Percentiles rank a stretch among this genome's conserved stretches.
Conservation (phyloP, 257 asterid genomes). For the Lavandula angustifolia region DNA sequence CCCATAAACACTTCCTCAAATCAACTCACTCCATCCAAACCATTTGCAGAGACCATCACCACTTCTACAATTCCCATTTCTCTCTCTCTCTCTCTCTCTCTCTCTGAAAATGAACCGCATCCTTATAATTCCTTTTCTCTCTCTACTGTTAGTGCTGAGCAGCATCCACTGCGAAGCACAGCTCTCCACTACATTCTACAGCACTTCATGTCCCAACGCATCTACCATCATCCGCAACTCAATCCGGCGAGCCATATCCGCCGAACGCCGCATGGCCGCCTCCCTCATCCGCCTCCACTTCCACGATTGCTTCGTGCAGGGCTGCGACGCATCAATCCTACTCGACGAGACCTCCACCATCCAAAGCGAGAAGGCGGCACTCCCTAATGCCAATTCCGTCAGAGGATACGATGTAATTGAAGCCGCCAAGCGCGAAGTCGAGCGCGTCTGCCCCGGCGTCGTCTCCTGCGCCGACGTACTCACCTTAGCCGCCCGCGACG, state of each 20-base stretch:
- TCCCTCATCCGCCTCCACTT: slow-evolving; percentile 46
- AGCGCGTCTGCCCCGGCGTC: slow-evolving; percentile 44
- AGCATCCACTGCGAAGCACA: slow-evolving; percentile 38
- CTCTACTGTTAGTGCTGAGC: slow-evolving; percentile 6
- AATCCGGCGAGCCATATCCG: slow-evolving; percentile 35
- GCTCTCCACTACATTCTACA: slow-evolving; percentile 42
- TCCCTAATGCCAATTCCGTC: slow-evolving; percentile 34
- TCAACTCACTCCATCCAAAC: neutral
- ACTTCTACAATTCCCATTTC: neutral
- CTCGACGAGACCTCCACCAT: slow-evolving; percentile 42
- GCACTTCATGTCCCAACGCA: slow-evolving; percentile 41
- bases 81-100: neutral
- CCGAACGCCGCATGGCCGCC: slow-evolving; percentile 50
- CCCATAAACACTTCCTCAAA: neutral
- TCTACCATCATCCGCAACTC: slow-evolving; percentile 30
- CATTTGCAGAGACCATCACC: neutral
- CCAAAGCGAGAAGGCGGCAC: slow-evolving; percentile 41
- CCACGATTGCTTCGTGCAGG: slow-evolving; percentile 36
- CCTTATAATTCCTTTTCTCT: neutral
- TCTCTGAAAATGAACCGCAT: neutral
- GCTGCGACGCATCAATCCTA: slow-evolving; percentile 48
- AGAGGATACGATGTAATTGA: slow-evolving; percentile 51
- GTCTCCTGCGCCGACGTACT: slow-evolving; percentile 60
- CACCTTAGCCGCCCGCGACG: slow-evolving; percentile 50
- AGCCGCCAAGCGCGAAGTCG: slow-evolving; percentile 45